phyloP scores from a whole-genome alignment of 2,329 filamentous ascomycete genomes.

The Verticillium longisporum region DNA sequence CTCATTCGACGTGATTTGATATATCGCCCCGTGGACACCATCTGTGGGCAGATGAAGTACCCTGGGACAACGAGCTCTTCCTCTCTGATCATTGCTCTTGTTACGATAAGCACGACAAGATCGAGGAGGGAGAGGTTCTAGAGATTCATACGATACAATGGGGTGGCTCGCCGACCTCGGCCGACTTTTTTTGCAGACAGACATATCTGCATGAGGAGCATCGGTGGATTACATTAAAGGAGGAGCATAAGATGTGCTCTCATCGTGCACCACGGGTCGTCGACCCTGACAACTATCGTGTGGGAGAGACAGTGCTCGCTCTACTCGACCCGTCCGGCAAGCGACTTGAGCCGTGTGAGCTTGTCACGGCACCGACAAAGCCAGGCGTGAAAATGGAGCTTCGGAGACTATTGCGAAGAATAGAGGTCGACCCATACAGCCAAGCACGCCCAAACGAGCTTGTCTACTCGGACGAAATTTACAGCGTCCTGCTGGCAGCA shows the following conservation, averaged over 20 bases:
- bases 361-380: slow-evolving; percentile 31
- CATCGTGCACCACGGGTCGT: slow-evolving; percentile 20
- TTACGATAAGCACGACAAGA: slow-evolving; percentile 28
- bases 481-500: slow-evolving; percentile 24
- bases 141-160: slow-evolving; percentile 52
- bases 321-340: slow-evolving; percentile 19
- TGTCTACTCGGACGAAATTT: slow-evolving; percentile 42
- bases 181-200: slow-evolving; percentile 63
- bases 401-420: slow-evolving; percentile 45
- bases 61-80: slow-evolving; percentile 67
- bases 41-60: slow-evolving; percentile 61
- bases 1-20: slow-evolving; percentile 63
- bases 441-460: slow-evolving; percentile 48
- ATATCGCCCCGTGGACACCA: slow-evolving; percentile 64
- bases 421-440: slow-evolving; percentile 24
- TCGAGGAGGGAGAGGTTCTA: slow-evolving; percentile 49
- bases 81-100: slow-evolving; percentile 73
- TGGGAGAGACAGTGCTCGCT: slow-evolving; percentile 56
- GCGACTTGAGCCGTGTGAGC: slow-evolving; percentile 53
- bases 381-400: slow-evolving; percentile 30
- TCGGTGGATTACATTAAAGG: slow-evolving; percentile 53
- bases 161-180: slow-evolving; percentile 39
- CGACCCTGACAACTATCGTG: slow-evolving; percentile 16
- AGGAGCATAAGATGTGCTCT: slow-evolving; percentile 47
- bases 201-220: slow-evolving; percentile 56